phyloP scores from a whole-genome alignment of 768 basidiomycete species.

The Dendrothele bispora region DNA sequence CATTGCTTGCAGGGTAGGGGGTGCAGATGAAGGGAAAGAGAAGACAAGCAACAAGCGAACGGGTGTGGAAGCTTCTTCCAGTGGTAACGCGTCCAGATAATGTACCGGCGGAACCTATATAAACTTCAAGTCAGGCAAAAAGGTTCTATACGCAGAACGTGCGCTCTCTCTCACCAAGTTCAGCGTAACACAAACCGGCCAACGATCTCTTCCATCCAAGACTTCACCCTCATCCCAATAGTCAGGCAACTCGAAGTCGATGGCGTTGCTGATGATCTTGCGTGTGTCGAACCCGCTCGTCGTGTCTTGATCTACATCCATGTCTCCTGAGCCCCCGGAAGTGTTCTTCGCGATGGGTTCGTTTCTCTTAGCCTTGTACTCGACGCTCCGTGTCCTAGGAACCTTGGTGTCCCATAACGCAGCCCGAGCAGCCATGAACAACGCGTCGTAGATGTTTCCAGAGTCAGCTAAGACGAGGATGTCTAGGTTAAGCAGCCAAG shows the following conservation, averaged over 20 bases:
- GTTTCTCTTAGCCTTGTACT: constrained; percentile 53
- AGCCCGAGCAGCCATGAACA: constrained; percentile 77
- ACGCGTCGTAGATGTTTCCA: constrained; percentile 74
- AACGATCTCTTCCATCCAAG: constrained; percentile 57
- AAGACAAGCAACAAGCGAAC: constrained; percentile 62
- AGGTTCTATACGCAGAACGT: background rate
- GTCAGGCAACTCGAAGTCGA: constrained; percentile 86
- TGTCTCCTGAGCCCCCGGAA: constrained; percentile 34
- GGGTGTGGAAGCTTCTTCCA: constrained; percentile 71
- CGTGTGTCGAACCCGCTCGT: constrained; percentile 63
- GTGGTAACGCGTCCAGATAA: constrained; percentile 71
- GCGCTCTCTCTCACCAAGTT: constrained; percentile 57
- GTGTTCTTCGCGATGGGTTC: constrained; percentile 13
- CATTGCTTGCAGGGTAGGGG: constrained; percentile 57
- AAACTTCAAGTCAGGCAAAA: background rate
- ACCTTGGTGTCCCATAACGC: constrained; percentile 83
- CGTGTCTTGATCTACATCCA: constrained; percentile 55
- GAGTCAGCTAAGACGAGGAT: constrained; percentile 71
- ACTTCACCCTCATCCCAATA: constrained; percentile 84
- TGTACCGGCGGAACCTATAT: constrained; percentile 60
- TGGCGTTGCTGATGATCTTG: constrained; percentile 42
- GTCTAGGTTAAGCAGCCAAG: constrained; percentile 79
- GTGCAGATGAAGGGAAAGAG: constrained; percentile 46
- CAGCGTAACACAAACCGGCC: constrained; percentile 79
- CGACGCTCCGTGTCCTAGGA: constrained; percentile 68